Percentiles rank a stretch among this genome's conserved stretches.
Conservation (phyloP, 1,284 basidiomycete species). For the Ustilago shanxiensis region DNA sequence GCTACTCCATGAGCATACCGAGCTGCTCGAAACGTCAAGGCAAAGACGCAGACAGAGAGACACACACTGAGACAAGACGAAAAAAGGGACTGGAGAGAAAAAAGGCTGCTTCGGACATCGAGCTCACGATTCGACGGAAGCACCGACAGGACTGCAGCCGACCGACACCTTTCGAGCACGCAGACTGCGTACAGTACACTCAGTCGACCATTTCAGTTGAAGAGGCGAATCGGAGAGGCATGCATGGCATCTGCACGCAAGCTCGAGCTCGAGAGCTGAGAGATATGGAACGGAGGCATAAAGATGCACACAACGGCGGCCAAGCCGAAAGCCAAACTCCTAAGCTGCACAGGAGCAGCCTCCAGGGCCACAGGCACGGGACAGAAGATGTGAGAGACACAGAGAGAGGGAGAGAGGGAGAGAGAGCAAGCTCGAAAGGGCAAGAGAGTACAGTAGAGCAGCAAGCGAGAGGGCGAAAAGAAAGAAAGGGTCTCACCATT, state of each 20-base stretch:
- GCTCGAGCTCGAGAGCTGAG: not conserved
- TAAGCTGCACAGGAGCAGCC: slow-evolving; percentile 9
- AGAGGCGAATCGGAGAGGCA: slow-evolving; percentile 17
- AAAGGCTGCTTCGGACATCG: slow-evolving; percentile 10
- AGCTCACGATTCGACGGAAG: not conserved
- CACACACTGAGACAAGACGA: slow-evolving; percentile 2
- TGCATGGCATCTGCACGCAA: slow-evolving; percentile 2
- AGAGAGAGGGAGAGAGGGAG: too few relatives aligned
- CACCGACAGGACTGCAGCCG: slow-evolving; percentile 13
- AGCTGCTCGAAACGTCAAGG: slow-evolving; percentile 10
- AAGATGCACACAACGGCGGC: not conserved
- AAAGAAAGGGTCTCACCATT: slow-evolving; percentile 1
- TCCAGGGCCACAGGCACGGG: not conserved
- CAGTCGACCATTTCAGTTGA: not conserved
- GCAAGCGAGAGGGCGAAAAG: not conserved
- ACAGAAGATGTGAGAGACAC: too few relatives aligned
- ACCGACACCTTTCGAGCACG: slow-evolving; percentile 2
- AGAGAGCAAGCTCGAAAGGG: too few relatives aligned
- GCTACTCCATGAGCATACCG: slow-evolving; percentile 9
- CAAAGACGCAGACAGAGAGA: not conserved
- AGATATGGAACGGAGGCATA: not conserved
- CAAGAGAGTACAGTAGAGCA: not conserved
- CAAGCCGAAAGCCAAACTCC: not conserved
- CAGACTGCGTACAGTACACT: not conserved
- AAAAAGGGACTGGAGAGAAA: not conserved